A percentile compares a stretch with the other conserved stretches of the same genome.
Evolutionary conservation across 495 filamentous ascomycete genomes (phyloP).

Genomic region (Ramalina intermedia): DNA sequence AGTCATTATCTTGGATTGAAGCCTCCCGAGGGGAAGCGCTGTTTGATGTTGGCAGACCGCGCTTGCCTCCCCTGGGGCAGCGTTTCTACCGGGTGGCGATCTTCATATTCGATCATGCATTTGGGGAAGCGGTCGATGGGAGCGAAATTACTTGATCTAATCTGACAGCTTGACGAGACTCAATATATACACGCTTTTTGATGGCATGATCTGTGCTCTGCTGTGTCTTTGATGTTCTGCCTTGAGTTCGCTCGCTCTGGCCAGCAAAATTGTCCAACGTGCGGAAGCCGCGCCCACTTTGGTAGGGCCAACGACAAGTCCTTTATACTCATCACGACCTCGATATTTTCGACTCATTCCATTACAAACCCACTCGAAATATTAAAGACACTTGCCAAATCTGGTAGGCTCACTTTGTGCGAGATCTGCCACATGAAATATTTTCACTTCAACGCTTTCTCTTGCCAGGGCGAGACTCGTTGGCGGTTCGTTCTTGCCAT

Average conservation of each 20-base stretch:
- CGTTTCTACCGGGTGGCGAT: conserved; percentile 4
- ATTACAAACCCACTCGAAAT: no score
- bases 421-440: no score
- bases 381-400: no score
- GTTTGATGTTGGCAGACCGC: no score
- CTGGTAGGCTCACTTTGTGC: no score
- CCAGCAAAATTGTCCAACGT: no score
- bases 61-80: background rate
- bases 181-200: background rate
- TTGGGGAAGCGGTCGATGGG: conserved; percentile 22
- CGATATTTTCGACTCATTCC: no score
- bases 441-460: no score
- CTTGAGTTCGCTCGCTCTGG: background rate
- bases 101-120: background rate
- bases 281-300: no score
- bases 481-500: background rate
- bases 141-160: conserved; percentile 45
- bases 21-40: background rate
- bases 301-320: no score
- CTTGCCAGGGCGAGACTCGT: background rate
- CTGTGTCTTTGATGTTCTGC: background rate
- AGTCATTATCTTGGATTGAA: background rate
- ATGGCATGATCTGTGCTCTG: background rate
- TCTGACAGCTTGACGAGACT: conserved; percentile 25
- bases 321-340: no score